Evolutionary conservation across 768 basidiomycete genomes (phyloP).

Genomic region (Suillus occidentalis): DNA sequence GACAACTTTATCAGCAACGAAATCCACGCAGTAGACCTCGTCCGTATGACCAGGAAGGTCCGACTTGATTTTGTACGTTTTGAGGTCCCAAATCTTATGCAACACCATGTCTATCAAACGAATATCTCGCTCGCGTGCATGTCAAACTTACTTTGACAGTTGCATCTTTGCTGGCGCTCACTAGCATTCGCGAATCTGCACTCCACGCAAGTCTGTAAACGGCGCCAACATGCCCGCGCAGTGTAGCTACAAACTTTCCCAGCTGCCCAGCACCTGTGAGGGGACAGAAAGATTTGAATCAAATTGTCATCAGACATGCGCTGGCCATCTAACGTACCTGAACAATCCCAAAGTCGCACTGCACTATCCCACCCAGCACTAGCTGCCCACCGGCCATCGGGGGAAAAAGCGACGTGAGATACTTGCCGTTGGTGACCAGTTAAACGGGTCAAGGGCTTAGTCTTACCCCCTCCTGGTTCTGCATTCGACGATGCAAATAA

Average conservation of each 20-base stretch:
- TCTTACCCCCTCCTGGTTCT: slow-evolving; percentile 41
- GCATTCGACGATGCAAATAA: slow-evolving; percentile 54
- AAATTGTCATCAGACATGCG: not conserved
- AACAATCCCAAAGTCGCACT: slow-evolving; percentile 88
- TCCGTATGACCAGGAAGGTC: slow-evolving; percentile 97
- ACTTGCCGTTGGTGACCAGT: slow-evolving; percentile 96
- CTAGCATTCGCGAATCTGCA: slow-evolving; percentile 86
- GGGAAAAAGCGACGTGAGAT: slow-evolving; percentile 91
- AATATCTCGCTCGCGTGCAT: not conserved
- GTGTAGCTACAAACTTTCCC: slow-evolving; percentile 85
- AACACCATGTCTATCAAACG: not conserved
- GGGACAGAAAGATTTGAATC: not conserved
- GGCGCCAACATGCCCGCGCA: slow-evolving; percentile 90
- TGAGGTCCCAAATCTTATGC: slow-evolving; percentile 91
- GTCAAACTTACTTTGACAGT: slow-evolving; percentile 78
- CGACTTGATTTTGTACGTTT: slow-evolving; percentile 91
- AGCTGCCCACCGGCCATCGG: slow-evolving; percentile 90
- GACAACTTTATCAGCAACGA: slow-evolving; percentile 98
- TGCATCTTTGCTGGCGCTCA: slow-evolving; percentile 94
- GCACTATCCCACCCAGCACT: slow-evolving; percentile 90
- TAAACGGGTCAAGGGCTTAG: slow-evolving; percentile 73
- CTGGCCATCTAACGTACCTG: slow-evolving; percentile 44
- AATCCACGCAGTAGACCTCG: slow-evolving; percentile 99
- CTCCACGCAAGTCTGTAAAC: slow-evolving; percentile 97
- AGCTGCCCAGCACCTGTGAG: slow-evolving; percentile 44